Base-by-base conservation (phyloP, 495 filamentous ascomycete species). In the Cercophora newfieldiana region DNA sequence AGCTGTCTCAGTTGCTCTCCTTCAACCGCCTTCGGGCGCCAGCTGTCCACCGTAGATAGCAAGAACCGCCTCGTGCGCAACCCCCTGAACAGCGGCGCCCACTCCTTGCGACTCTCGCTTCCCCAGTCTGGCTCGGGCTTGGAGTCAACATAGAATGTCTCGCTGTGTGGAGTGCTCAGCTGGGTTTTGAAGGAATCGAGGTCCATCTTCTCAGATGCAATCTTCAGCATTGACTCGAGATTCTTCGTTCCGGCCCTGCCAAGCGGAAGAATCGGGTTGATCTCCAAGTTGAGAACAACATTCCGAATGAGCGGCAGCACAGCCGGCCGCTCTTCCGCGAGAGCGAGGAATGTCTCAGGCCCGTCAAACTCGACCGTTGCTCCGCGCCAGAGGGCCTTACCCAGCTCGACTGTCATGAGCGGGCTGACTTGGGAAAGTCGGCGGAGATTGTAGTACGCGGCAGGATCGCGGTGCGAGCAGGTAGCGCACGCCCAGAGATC, bases 261-360 rank as follows among this genome's bases (percentile, higher is more conserved):
- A 44, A 44, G 18, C 4, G 49, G 28, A 3, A 44, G 49, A 18
- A 44, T 25, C 1, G 22, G 55, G 3, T 14, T 21, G 12, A 64
- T 66, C 1, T 66, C 59, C 0, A 69, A 6, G 6, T 31, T 29
- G 2, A 69, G 19, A 2, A 67, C 31, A 2, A 69, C 19, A 0
- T 44, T 37, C 10, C 44, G n/a, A 1, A 69, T 44, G 8, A 19
- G 6, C 12, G 44, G n/a, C 0, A 69, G 24, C 16, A 44, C 37
- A 19, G 57, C 59, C 3, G 67, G 64, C 0, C 67, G 64, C 7
- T 63, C 26, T 0, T 7, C 8, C 0, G 64, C 64, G 22, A 69
- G 67, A 22, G 0, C 0, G n/a, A 48, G 19, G 10, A 63, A 58
- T 28, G 22, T 28, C 30, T 62, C 50, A 1, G 64, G 51, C 0